A percentile compares a stretch with the other conserved stretches of the same genome.
Evolutionary conservation across 306 rosid genomes (phyloP).

Genomic region (Cucumis sativus): Cucumber_9930_V3 NC_026657.2:11681501-11682000

Average conservation of each 20-base stretch:
- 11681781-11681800: not conserved
- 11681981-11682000: not conserved
- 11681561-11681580: not conserved
- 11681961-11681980: not conserved
- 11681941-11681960: not conserved
- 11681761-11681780: not conserved
- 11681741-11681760: not conserved
- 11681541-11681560: not conserved
- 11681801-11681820: not conserved
- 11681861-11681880: not conserved
- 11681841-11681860: not conserved
- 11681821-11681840: not conserved
- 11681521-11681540: not conserved
- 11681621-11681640: not conserved
- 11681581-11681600: not conserved
- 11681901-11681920: not conserved
- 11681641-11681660: not conserved
- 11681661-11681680: not conserved
- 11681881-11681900: not conserved
- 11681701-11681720: not conserved
- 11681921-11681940: not conserved
- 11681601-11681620: not conserved
- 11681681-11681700: not conserved
- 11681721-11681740: not conserved
- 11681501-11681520: not conserved